Conservation (phyloP, 75 land plant species). For the Chamaecyparis obtusa region DNA sequence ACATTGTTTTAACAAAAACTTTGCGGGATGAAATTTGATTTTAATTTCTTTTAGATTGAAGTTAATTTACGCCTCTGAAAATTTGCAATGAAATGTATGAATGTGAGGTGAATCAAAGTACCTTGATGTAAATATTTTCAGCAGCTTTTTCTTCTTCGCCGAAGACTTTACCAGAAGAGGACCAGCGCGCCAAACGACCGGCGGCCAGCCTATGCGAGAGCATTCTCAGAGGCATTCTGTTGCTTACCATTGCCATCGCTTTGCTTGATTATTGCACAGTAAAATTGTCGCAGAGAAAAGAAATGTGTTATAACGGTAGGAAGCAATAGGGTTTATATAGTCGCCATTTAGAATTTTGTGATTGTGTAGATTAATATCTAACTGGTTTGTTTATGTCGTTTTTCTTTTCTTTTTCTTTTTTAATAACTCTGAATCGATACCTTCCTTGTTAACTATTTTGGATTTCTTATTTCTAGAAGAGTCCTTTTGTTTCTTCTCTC, state of each 20-base stretch:
- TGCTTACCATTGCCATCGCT: background rate
- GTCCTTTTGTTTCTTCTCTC: too few relatives aligned
- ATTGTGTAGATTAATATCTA: background rate
- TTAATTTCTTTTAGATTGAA: background rate
- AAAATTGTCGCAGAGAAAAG: background rate
- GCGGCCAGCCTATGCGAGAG: background rate
- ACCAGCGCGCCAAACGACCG: background rate
- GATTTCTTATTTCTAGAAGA: too few relatives aligned
- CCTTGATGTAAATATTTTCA: background rate
- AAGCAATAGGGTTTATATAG: background rate
- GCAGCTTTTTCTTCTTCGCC: slow-evolving; percentile 22
- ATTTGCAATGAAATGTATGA: background rate
- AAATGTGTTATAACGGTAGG: background rate
- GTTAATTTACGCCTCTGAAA: background rate
- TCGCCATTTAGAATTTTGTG: background rate
- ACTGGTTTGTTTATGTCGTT: background rate
- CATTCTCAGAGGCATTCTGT: background rate
- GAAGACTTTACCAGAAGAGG: slow-evolving; percentile 5
- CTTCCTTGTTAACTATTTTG: too few relatives aligned
- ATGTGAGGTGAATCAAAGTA: background rate
- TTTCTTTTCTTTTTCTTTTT: background rate
- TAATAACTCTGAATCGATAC: too few relatives aligned
- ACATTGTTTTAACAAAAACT: background rate
- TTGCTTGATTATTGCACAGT: background rate
- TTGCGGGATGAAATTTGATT: background rate